Base-by-base conservation (phyloP, 495 filamentous ascomycete genomes). In the Penicillium argentinense region DNA sequence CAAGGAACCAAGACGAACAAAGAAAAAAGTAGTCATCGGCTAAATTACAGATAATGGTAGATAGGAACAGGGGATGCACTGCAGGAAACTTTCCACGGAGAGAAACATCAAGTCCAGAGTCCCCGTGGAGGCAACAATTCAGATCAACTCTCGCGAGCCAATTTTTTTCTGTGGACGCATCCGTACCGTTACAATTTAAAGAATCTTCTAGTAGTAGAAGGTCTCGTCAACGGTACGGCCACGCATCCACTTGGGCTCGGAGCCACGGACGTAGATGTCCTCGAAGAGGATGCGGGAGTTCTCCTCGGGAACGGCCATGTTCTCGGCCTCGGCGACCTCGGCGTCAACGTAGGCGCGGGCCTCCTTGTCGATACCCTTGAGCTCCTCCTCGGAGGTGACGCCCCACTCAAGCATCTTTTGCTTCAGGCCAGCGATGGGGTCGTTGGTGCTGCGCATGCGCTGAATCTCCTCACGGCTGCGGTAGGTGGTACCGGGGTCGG, bases 401-500 rank as follows among this genome's bases (percentile, higher is more conserved):
- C 78, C 82, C 93, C 93, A 98, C 70, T 97, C 92, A 39, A 98
- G 76, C 58, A 98, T 83, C 77, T 96, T 96, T 77, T 92, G 88
- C 81, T 97, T 97, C 42, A 98, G 84, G 30, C 93, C 93, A 57
- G 92, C 91, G 62, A 98, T 97, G 56, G 93, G 90, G 76, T 98
- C 93, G 73, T 98, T 86, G 71, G 95, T 97, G 58, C 85, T 90
- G 60, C 93, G 88, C 93, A 98, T 98, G 73, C 90, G 89, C 77
- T 96, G 92, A 66, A 98, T 95, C 75, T 98, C 93, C 75, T 98
- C 93, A 69, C 93, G 91, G 58, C 90, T 96, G 62, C 93, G 87
- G 83, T 98, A 98, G 54, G 93, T 98, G 64, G 93, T 98, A 68
- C 93, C 93, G 45, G 93, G 93, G 71, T 98, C 93, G 66, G 89